Base-by-base conservation (phyloP, 2,329 filamentous ascomycete genomes). In the Nemania abortiva region DNA sequence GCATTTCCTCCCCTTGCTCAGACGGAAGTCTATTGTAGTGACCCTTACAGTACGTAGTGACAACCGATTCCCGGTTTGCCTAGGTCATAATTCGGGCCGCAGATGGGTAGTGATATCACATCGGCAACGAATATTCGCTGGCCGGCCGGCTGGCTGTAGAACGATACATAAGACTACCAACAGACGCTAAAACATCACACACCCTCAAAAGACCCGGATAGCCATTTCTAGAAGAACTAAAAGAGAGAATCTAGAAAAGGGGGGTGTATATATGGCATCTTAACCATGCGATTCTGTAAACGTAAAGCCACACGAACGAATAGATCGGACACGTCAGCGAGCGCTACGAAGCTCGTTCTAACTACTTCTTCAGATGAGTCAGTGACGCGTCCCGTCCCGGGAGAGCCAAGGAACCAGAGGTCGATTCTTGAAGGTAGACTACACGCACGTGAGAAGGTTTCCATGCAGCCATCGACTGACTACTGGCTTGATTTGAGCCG, bases 361-460 rank as follows among this genome's bases (percentile, higher is more conserved):
- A 10, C 34, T 9, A 39, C 13, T 47, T 59, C 55, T 42, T 54
- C 22, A 45, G 31, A 34, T 45, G 56, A 54, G n/a, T 60, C 27
- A 61, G 20, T 55, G 49, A 61, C 56, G 56, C 56, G 63, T 61
- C 29, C 50, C 57, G 63, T 50, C 63, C 57, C 63, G 63, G 56
- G 13, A 34, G 20, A 27, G 27, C 10, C 34, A 13, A 54, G 47
- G 55, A 59, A 37, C 18, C n/a, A 54, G 34, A 31, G 42, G 22
- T 20, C 20, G 27, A 2, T 55, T 27, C 39, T 29, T 24, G 22
- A 50, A 50, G 13, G 27, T 11, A 37, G n/a, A 6, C 18, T 37
- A 49, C 37, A 27, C 31, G 49, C 22, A 29, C 42, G 22, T 3
- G 13, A 20, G 24, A 1, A 15, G 24, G 24, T 27, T 27, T 27